Evolutionary conservation across 208 protist species (phyloP), one percentile per base, ranked within the genome.

Genomic region (Trichomonas vaginalis): DNA sequence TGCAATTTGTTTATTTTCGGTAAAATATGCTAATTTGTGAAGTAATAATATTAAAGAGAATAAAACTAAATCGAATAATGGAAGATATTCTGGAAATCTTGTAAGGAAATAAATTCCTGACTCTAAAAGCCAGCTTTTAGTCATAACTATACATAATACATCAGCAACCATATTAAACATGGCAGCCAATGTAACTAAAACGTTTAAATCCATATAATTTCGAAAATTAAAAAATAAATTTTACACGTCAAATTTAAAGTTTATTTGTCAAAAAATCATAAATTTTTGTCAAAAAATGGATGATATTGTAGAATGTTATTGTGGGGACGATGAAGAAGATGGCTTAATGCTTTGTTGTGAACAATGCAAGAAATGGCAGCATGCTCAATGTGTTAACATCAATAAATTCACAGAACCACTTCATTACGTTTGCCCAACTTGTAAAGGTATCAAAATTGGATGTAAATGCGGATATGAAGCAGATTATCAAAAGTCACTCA

Each of bases 301-400:
- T 39, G 86, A 92, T 39, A 32, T 92, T 56, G 45, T 92, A 8
- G 45, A 92, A 17, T 92, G 86, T 32, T 92, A 56, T 51, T 92
- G 86, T 51, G 45, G 86, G 0, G 86, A 92, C 37, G 40, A 92
- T 39, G 86, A 92, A 56, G 86, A 92, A 0, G 86, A 92, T 47
- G 86, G 86, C 15, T 48, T 42, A n/a, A 92, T 92, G 86, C 3
- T 92, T 35, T 48, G 21, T 39, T 92, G 86, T 47, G 86, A 92
- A 47, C 15, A 56, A 39, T 92, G 86, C 46, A 48, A 92, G 17
- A 92, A 92, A 92, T 92, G 86, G 86, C 86, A 92, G 32, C 86
- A 92, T 32, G 86, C 86, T 15, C 40, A 42, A 15, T 92, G 86
- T 45, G 86, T 92, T 35, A 92, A 92, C 46, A 15, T 35, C 0